These are phyloP conservation scores for Beauveria brongniartii DNA, from an alignment of 2,329 filamentous ascomycete genomes.

Conservation along the genomic window DNA sequence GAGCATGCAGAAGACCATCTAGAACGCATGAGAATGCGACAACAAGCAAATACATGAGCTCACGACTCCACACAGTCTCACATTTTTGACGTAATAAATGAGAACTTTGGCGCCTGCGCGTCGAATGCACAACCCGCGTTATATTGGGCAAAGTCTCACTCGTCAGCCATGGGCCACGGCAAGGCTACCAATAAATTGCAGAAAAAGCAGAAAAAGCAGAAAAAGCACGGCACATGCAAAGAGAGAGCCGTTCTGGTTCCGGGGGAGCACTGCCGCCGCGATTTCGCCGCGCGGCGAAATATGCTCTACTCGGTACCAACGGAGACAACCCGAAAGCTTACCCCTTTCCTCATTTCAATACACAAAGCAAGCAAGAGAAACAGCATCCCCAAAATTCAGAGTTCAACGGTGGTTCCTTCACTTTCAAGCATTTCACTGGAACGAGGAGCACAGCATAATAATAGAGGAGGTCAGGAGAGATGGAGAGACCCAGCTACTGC, in stretches of 20 bases:
- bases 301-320: too few relatives aligned
- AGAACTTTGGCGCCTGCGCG: neutral
- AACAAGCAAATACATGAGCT: neutral
- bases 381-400: slow-evolving; percentile 3
- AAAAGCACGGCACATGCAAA: too few relatives aligned
- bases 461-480: neutral
- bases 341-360: neutral
- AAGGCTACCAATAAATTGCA: too few relatives aligned
- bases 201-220: too few relatives aligned
- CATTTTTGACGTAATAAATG: neutral
- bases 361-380: neutral
- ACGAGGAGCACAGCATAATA: neutral
- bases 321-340: too few relatives aligned
- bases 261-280: too few relatives aligned
- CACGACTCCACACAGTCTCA: neutral
- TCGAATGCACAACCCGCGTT: too few relatives aligned
- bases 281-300: too few relatives aligned
- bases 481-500: neutral
- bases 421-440: neutral
- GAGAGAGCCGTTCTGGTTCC: too few relatives aligned
- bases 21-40: neutral
- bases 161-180: too few relatives aligned
- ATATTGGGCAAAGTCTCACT: too few relatives aligned
- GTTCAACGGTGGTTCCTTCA: neutral
- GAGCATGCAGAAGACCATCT: neutral